Evolutionary conservation across 306 rosid genomes (phyloP).

Genomic region (Styphnolobium japonicum): DNA sequence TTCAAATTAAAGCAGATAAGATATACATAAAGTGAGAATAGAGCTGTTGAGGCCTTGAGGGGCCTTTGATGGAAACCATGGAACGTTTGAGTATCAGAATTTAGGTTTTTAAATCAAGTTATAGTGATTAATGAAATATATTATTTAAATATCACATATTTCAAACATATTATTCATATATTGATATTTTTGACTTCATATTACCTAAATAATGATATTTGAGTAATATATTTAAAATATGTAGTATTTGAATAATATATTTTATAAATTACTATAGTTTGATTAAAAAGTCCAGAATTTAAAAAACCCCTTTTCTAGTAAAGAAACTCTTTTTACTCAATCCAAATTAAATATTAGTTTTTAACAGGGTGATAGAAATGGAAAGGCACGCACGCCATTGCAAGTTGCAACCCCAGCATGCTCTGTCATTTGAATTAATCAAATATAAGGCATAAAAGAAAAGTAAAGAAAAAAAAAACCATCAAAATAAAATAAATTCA

Average conservation of each 20-base stretch:
- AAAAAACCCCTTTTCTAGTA: background rate
- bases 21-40: background rate
- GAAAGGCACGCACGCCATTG: background rate
- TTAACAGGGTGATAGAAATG: background rate
- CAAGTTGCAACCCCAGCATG: background rate
- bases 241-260: too few species aligned
- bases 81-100: background rate
- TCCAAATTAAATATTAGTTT: background rate
- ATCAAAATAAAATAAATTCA: background rate
- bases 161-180: too few species aligned
- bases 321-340: background rate
- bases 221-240: too few species aligned
- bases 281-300: too few species aligned
- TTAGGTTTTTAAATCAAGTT: too few species aligned
- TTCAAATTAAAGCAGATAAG: slow-evolving; percentile 30
- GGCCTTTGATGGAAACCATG: background rate
- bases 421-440: background rate
- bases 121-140: too few species aligned
- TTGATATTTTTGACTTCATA: too few species aligned
- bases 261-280: too few species aligned
- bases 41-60: background rate
- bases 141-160: too few species aligned
- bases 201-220: too few species aligned
- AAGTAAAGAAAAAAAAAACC: background rate
- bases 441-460: background rate